Base-by-base conservation (phyloP, 1,139 yeast genomes). In the Hansenula lynferdii region DNA sequence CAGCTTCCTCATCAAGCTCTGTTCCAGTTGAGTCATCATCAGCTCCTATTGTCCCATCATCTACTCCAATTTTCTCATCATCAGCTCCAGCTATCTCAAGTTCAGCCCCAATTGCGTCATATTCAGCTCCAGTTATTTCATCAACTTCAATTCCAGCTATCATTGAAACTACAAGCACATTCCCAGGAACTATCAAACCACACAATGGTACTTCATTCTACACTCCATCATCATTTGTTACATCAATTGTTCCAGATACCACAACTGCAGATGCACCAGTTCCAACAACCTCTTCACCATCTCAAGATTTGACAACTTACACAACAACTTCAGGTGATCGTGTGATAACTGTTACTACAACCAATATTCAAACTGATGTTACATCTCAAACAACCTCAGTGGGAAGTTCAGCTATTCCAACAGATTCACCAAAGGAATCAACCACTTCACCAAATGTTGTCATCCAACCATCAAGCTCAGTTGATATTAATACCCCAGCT, bases 71-170 rank as follows among this genome's bases (percentile, higher is more conserved):
- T 14, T 28, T 17, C 21, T 28, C 31, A 14, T 11, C 27, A 25
- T 25, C 27, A 25, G 10, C 27, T 14, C 35, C 33, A 17, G 24
- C 34, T 19, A 28, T 5, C 25, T 11, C 27, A 25, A 21, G 23
- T 21, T 25, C 27, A 25, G 10, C 27, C 11, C 35, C 33, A 17
- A 28, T 31, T 19, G 31, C 19, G 19, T 26, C 31, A n/a, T 16
- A 18, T 29, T 30, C 21, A 8, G 19, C 34, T 8, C 16, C 15
- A 26, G 18, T 15, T 8, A 20, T 22, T 22, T 18, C 34, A 19
- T 32, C 42, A 6, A 8, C 33, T 18, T 38, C 42, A 14, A 6
- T 17, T 42, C 14, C n/a, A n/a, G n/a, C n/a, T n/a, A n/a, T n/a
- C n/a, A n/a, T n/a, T n/a, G n/a, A n/a, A n/a, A n/a, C n/a, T n/a